These are phyloP conservation scores for Hanseniaspora jakobsenii DNA, from an alignment of 805 yeast species.

Conservation along the genomic window DNA sequence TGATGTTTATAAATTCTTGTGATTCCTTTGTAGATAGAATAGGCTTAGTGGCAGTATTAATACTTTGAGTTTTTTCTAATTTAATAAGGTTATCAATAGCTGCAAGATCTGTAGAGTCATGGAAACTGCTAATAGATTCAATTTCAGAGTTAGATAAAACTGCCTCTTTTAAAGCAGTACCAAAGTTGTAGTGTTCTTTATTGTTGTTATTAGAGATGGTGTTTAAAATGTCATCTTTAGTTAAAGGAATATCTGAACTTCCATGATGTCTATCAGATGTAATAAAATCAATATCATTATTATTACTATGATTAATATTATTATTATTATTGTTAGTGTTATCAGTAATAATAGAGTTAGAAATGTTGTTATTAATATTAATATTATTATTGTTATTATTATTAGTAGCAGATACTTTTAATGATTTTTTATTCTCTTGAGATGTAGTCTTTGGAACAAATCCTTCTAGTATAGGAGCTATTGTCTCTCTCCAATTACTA, in stretches of 20 bases:
- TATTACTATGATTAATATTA: neutral
- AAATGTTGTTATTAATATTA: neutral
- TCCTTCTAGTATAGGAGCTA: conserved; percentile 65
- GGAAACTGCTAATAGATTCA: conserved; percentile 16
- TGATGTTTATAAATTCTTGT: conserved; percentile 2
- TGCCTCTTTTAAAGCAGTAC: neutral
- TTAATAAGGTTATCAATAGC: conserved; percentile 15
- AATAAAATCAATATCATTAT: neutral
- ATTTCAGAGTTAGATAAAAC: conserved; percentile 1
- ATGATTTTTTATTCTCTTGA: conserved; percentile 32
- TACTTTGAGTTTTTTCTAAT: conserved; percentile 11
- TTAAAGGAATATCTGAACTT: neutral
- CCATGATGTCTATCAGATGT: neutral
- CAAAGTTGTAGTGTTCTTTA: neutral
- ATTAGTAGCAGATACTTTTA: conserved; percentile 27
- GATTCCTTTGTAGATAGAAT: neutral
- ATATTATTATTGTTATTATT: conserved; percentile 5
- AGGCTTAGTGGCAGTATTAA: conserved; percentile 1
- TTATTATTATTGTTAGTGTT: conserved; percentile 21
- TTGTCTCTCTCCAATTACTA: conserved; percentile 36
- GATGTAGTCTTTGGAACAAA: conserved; percentile 62
- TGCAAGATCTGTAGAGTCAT: conserved; percentile 16
- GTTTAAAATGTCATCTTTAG: neutral
- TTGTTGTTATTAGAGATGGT: neutral
- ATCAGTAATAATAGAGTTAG: too few species aligned